phyloP scores from a whole-genome alignment of 768 basidiomycete genomes.

The Rhodotorula babjevae region DNA sequence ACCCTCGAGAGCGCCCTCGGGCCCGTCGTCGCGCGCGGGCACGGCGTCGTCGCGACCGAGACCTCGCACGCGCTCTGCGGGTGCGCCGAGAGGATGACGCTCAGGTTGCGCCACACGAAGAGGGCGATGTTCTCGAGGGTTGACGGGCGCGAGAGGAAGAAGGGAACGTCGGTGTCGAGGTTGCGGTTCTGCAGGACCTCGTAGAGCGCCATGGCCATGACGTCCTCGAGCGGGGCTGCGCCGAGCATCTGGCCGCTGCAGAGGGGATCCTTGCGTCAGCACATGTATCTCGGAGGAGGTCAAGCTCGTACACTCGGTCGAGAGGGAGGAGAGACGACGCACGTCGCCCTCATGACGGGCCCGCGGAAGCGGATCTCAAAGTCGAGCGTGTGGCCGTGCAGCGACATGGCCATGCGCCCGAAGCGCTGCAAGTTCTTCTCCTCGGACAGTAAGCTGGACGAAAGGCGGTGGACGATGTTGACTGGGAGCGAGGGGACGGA shows the following conservation, averaged over 20 bases:
- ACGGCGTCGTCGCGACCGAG: slow-evolving; percentile 13
- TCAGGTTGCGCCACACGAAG: slow-evolving; percentile 29
- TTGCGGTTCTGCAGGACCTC: slow-evolving; percentile 21
- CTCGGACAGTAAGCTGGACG: neutral
- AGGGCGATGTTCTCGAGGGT: slow-evolving; percentile 35
- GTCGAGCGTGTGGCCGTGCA: slow-evolving; percentile 20
- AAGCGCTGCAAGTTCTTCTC: slow-evolving; percentile 4
- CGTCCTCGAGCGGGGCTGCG: slow-evolving; percentile 14
- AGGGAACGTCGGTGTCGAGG: slow-evolving; percentile 33
- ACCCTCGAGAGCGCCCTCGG: neutral
- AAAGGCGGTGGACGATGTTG: slow-evolving; percentile 18
- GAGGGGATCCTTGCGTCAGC: no score
- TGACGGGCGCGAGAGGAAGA: slow-evolving; percentile 27
- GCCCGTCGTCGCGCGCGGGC: neutral
- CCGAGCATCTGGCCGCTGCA: slow-evolving; percentile 17
- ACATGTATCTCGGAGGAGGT: no score
- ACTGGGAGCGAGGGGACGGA: slow-evolving; percentile 1
- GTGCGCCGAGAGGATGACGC: slow-evolving; percentile 19
- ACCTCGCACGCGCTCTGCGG: slow-evolving; percentile 8
- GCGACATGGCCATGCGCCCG: neutral
- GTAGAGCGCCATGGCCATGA: slow-evolving; percentile 1
- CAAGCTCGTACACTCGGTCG: no score
- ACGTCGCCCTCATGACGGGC: slow-evolving; percentile 12
- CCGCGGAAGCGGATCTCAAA: slow-evolving; percentile 28
- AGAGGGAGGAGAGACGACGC: neutral